phyloP scores from a whole-genome alignment of 306 rosid species.

The Lathyrus aphaca region DNA sequence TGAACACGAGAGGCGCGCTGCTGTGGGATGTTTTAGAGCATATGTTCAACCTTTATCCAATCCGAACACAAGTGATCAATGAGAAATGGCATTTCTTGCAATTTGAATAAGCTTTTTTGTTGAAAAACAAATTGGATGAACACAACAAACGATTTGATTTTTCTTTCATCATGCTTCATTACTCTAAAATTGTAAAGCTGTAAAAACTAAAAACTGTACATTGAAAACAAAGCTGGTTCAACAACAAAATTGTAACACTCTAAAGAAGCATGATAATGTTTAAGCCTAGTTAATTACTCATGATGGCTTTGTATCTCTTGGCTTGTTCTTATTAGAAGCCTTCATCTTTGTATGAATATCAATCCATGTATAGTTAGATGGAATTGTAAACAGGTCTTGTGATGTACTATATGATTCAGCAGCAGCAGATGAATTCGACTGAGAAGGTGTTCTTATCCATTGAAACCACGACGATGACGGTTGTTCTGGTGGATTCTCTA shows the following conservation, averaged over 20 bases:
- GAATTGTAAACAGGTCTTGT: conserved; percentile 67
- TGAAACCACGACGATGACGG: conserved; percentile 85
- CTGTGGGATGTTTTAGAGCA: too few relatives aligned
- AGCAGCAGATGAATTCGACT: conserved; percentile 51
- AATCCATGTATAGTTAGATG: conserved; percentile 62
- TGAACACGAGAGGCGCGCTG: too few relatives aligned
- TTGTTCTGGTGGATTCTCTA: conserved; percentile 49
- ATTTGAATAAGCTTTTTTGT: too few relatives aligned
- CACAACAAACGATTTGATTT: too few relatives aligned
- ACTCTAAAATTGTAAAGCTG: neutral
- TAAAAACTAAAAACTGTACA: neutral
- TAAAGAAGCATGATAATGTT: neutral
- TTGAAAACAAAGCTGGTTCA: neutral
- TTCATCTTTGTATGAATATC: conserved; percentile 52
- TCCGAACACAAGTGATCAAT: too few relatives aligned
- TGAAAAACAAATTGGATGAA: too few relatives aligned
- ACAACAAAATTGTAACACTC: neutral
- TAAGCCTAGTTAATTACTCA: conserved; percentile 1
- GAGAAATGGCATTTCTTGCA: too few relatives aligned
- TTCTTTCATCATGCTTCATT: too few relatives aligned
- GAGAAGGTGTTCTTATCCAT: conserved; percentile 71
- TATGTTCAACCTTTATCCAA: too few relatives aligned
- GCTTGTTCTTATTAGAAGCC: conserved; percentile 53
- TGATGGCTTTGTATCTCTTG: conserved; percentile 59
- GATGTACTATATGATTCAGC: conserved; percentile 51